Evolutionary conservation across 2,329 filamentous ascomycete species (phyloP).

Genomic region (Penicillium concentricum): DNA sequence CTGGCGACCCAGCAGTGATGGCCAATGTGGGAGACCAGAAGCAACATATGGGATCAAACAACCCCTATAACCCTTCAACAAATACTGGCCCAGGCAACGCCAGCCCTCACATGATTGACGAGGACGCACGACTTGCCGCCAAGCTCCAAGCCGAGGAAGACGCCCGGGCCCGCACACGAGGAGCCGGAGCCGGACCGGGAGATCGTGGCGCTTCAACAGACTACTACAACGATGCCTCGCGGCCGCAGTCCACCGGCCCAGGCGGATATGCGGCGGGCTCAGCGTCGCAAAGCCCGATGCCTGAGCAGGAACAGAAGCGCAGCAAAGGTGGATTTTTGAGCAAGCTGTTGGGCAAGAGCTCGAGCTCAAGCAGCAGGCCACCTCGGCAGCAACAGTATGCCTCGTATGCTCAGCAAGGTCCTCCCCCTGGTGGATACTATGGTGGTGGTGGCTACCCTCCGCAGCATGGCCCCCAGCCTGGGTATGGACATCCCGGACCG

Average conservation of each 20-base stretch:
- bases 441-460: conserved; percentile 37
- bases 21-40: conserved; percentile 44
- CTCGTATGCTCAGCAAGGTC: conserved; percentile 27
- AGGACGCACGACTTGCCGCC: conserved; percentile 72
- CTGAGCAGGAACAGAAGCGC: conserved; percentile 39
- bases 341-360: conserved; percentile 53
- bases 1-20: conserved; percentile 43
- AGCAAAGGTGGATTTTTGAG: conserved; percentile 50
- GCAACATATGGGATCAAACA: conserved; percentile 60
- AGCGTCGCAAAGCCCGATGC: conserved; percentile 26
- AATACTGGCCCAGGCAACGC: conserved; percentile 2
- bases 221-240: conserved; percentile 45
- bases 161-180: conserved; percentile 49
- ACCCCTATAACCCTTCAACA: conserved; percentile 60
- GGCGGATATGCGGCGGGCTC: conserved; percentile 7
- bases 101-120: conserved; percentile 46
- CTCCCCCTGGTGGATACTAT: conserved; percentile 27
- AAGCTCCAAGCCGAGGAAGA: conserved; percentile 83
- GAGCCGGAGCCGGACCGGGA: conserved; percentile 1
- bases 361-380: conserved; percentile 21
- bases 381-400: conserved; percentile 28
- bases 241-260: conserved; percentile 14
- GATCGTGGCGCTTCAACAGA: conserved; percentile 43
- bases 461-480: conserved; percentile 15
- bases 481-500: conserved; percentile 13